Evolutionary conservation across 1,284 basidiomycete species (phyloP).

Genomic region (Retiboletus flavoniger): DNA sequence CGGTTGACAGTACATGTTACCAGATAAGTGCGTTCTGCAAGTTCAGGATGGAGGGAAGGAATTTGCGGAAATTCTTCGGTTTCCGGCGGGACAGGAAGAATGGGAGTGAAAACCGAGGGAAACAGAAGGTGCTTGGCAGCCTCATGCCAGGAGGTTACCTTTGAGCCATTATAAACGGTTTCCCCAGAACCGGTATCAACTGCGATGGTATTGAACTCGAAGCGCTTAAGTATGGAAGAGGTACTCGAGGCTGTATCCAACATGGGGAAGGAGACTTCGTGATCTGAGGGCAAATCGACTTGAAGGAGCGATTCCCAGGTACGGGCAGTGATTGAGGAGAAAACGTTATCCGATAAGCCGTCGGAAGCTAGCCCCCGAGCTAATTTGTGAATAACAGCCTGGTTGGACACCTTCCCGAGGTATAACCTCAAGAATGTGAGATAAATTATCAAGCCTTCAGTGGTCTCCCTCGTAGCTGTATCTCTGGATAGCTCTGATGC

Average conservation of each 20-base stretch:
- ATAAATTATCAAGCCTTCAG: constrained; percentile 56
- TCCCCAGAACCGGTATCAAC: constrained; percentile 55
- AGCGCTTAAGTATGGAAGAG: constrained; percentile 47
- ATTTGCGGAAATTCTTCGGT: constrained; percentile 52
- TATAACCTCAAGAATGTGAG: constrained; percentile 72
- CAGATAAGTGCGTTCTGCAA: constrained; percentile 89
- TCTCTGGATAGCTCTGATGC: constrained; percentile 37
- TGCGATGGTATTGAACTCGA: constrained; percentile 71
- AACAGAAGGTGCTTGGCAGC: constrained; percentile 90
- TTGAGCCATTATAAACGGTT: constrained; percentile 60
- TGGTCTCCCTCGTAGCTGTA: constrained; percentile 38
- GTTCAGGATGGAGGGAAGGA: constrained; percentile 80
- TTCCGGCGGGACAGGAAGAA: constrained; percentile 34
- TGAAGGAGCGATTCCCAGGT: constrained; percentile 61
- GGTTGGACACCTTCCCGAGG: constrained; percentile 58
- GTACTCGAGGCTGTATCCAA: constrained; percentile 26
- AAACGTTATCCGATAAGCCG: constrained; percentile 41
- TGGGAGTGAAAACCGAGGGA: constrained; percentile 73
- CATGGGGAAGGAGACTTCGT: constrained; percentile 12
- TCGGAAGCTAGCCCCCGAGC: constrained; percentile 44
- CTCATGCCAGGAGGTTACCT: constrained; percentile 75
- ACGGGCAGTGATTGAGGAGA: constrained; percentile 47
- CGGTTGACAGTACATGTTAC: constrained; percentile 93
- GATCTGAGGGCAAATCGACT: constrained; percentile 39
- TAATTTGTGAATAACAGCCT: constrained; percentile 51